Evolutionary conservation across 805 yeast species (phyloP), one percentile per base, ranked within the genome.

Genomic region (Ogataea corticis): DNA sequence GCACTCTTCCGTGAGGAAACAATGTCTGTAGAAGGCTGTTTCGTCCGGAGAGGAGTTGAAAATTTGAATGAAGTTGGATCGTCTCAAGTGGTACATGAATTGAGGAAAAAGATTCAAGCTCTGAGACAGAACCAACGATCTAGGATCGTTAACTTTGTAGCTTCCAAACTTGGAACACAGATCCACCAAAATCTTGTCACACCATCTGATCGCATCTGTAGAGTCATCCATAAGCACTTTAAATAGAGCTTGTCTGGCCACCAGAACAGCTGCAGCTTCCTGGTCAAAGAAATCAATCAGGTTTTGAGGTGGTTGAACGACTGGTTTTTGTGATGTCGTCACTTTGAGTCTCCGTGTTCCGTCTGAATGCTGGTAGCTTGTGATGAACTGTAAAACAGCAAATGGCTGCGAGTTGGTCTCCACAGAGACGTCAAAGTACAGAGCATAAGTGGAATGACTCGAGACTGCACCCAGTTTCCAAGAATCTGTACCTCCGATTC

Each of bases 31-130:
- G 58, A 75, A 83, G 14, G 81, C 73, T 5, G 89, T 81, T 62
- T 83, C 89, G 65, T 83, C 89, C 0, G 89, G 89, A 1, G 87
- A 82, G 54, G 78, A 79, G 57, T 81, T 81, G 66, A 83, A 83
- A 15, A 83, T 80, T 54, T 80, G 82, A 30, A 83, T 70, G 56
- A 83, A 80, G 42, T 75, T 82, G 1, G 87, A 81, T 55, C 89
- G 72, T 62, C 87, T 70, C 59, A 83, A 71, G 60, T 83, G 84
- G 62, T 77, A 83, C 65, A 83, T 69, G 62, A 82, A 83, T 58
- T 82, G 87, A 7, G 89, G 88, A 47, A 80, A 74, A 56, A 81
- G 62, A 23, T 79, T 73, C 55, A 77, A 73, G 29, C 68, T 67
- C 11, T 71, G 67, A 3, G 81, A 68, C 18, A 83, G 65, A 41